phyloP scores from a whole-genome alignment of 1,284 basidiomycete species.

The Ceratobasidium papillatum region DNA sequence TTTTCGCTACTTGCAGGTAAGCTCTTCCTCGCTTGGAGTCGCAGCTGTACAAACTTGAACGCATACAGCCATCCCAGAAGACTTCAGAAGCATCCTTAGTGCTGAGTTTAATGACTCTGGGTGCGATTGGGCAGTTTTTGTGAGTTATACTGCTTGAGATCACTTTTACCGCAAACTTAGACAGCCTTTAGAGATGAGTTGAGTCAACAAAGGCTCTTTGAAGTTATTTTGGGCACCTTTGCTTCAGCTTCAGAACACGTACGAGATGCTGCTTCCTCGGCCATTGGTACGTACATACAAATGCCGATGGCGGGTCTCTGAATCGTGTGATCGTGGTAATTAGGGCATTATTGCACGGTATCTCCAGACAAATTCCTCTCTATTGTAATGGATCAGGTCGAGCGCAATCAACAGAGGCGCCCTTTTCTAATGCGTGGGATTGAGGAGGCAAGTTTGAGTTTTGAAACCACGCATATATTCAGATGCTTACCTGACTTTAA shows the following conservation, averaged over 20 bases:
- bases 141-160: conserved; percentile 54
- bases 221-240: conserved; percentile 77
- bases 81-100: conserved; percentile 73
- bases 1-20: conserved; percentile 76
- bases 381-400: conserved; percentile 82
- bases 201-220: conserved; percentile 76
- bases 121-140: conserved; percentile 89
- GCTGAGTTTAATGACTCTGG: conserved; percentile 85
- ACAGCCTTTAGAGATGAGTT: conserved; percentile 74
- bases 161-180: neutral
- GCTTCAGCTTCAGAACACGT: conserved; percentile 81
- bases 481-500: conserved; percentile 15
- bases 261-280: conserved; percentile 87
- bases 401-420: conserved; percentile 76
- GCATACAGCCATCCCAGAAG: conserved; percentile 65
- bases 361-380: conserved; percentile 87
- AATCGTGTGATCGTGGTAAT: neutral
- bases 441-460: conserved; percentile 72
- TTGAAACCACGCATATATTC: neutral
- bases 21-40: conserved; percentile 32
- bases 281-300: conserved; percentile 68
- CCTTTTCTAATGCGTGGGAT: conserved; percentile 90
- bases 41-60: neutral
- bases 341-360: conserved; percentile 93
- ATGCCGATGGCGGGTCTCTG: too few relatives aligned